Conservation (phyloP, 345 rosid species). For the Eucalyptus caleyi region DNA sequence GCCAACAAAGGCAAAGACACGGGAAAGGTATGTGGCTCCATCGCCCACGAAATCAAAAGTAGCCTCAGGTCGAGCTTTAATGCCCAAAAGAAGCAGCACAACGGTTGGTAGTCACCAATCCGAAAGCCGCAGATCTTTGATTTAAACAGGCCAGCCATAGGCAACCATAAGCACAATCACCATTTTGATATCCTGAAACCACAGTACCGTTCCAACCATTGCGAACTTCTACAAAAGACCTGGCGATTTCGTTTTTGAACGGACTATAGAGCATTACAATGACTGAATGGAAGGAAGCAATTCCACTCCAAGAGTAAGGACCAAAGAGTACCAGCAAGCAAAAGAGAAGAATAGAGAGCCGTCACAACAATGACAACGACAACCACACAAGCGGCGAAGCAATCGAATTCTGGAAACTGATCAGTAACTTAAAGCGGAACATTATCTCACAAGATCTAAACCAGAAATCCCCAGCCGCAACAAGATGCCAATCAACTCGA, state of each 20-base stretch:
- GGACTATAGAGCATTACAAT: neutral
- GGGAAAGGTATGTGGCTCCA: neutral
- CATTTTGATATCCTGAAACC: neutral
- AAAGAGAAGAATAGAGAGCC: neutral
- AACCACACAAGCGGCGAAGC: neutral
- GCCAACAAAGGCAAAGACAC: neutral
- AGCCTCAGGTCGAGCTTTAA: neutral
- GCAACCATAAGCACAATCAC: neutral
- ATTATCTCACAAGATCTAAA: neutral
- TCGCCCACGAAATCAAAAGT: neutral
- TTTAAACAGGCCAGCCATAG: neutral
- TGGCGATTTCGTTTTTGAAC: neutral
- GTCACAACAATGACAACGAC: neutral
- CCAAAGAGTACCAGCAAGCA: neutral
- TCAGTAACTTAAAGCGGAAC: neutral
- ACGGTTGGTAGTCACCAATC: neutral
- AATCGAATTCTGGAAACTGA: neutral
- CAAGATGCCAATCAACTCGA: neutral
- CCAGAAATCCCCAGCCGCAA: neutral
- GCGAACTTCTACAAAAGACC: neutral
- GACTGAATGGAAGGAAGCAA: neutral
- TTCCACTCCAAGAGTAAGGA: neutral
- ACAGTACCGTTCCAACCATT: neutral
- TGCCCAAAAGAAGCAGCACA: neutral
- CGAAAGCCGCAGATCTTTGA: neutral